These are phyloP conservation scores for Polyporus tsugae DNA, from an alignment of 1,284 basidiomycete species.

Conservation along the genomic window DNA sequence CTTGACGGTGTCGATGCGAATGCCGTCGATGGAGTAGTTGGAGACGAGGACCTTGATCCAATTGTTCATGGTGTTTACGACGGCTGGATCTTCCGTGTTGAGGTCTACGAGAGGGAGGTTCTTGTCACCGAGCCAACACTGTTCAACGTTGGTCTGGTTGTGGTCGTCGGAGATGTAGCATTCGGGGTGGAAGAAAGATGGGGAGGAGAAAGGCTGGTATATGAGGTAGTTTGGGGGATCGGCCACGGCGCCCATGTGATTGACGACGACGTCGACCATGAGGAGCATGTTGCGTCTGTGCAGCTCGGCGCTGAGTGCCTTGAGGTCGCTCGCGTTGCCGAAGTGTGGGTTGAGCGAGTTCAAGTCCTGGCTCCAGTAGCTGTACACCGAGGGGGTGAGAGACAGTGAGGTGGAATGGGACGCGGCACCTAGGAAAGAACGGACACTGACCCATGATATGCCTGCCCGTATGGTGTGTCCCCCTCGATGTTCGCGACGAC, in stretches of 20 bases:
- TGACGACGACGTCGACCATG: conserved; percentile 84
- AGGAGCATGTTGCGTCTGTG: conserved; percentile 79
- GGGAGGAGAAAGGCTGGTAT: conserved; percentile 66
- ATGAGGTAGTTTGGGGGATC: conserved; percentile 62
- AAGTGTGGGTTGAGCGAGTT: conserved; percentile 73
- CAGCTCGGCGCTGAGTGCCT: conserved; percentile 66
- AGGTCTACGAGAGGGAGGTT: conserved; percentile 76
- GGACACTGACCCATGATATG: conserved; percentile 61
- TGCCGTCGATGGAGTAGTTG: conserved; percentile 72
- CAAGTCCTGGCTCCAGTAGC: conserved; percentile 73
- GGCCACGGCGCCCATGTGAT: conserved; percentile 73
- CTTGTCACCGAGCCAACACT: conserved; percentile 80
- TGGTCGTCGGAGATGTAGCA: conserved; percentile 59
- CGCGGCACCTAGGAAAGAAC: neutral
- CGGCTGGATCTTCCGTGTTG: conserved; percentile 70
- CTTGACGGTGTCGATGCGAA: conserved; percentile 80
- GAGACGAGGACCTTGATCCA: conserved; percentile 72
- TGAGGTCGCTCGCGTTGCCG: conserved; percentile 74
- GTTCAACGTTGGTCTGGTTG: conserved; percentile 70
- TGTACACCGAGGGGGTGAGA: neutral
- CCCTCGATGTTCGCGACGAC: conserved; percentile 77
- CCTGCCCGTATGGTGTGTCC: conserved; percentile 68
- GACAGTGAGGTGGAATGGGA: neutral
- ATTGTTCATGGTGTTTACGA: conserved; percentile 60
- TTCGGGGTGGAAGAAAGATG: conserved; percentile 69